Base-by-base conservation (phyloP, 2,329 filamentous ascomycete species). In the Pseudopyricularia cyperi region DNA sequence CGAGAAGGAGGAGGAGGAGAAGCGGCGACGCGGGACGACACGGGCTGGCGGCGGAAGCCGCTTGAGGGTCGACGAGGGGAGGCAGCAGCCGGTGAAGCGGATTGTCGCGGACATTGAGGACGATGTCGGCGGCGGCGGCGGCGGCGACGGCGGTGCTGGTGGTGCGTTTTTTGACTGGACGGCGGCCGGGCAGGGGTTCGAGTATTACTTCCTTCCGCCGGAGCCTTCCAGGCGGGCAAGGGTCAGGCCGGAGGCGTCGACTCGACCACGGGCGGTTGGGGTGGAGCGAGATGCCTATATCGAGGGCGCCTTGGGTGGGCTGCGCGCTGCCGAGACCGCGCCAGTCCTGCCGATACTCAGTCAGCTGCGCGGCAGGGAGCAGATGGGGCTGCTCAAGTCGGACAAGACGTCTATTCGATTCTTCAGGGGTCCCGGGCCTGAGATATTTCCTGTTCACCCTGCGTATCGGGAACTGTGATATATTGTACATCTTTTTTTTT, bases 121-220 rank as follows among this genome's bases (percentile, higher is more conserved):
- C 22, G 7, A 37, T 26, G 24, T 15, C 15, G 39, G 42, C 3
- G n/a, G 51, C 14, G 46, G 14, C 15, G 34, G 12, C 37, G 46
- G 4, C 24, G 39, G 12, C 33, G 48, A n/a, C n/a, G n/a, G n/a
- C n/a, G n/a, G n/a, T n/a, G n/a, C n/a, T n/a, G n/a, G n/a, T n/a
- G n/a, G n/a, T n/a, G n/a, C n/a, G n/a, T n/a, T 14, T 8, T 26
- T 26, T 7, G 51, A 53, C 50, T 54, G 54, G 39, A 50, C 44
- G 17, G 39, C n/a, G 4, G 49, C 37, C 46, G 54, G 55, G 55
- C 52, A 55, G 11, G 55, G 54, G 39, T 53, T 52, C 34, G 33
- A 28, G 1, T 57, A 57, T 51, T 57, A 57, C 15, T 56, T 44
- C 4, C 7, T 24, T 7, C 39, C 39, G 7, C 17, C 17, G 24